Percentiles rank a stretch among this genome's conserved stretches.
phyloP scores from a whole-genome alignment of 2,329 filamentous ascomycete species.

The Lasiodiplodia hormozganensis region DNA sequence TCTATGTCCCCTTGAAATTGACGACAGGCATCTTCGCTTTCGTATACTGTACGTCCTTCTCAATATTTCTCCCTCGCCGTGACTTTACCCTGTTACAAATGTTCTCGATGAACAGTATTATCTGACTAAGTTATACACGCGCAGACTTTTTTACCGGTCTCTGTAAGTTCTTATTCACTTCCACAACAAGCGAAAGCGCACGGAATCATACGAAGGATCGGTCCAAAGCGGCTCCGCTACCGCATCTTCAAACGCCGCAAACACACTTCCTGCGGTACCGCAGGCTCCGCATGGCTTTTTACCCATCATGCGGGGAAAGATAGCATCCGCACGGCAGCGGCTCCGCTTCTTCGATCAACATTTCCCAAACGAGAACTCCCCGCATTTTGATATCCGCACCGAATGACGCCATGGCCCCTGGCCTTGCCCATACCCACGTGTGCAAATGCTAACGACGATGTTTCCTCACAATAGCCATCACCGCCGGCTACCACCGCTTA shows the following conservation, averaged over 20 bases:
- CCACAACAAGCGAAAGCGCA: background rate
- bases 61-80: background rate
- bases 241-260: background rate
- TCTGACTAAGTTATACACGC: background rate
- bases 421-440: background rate
- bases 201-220: background rate
- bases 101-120: background rate
- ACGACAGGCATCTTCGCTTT: conserved; percentile 78
- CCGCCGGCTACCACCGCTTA: conserved; percentile 74
- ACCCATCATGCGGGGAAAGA: background rate
- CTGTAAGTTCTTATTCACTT: conserved; percentile 40
- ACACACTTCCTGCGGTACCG: background rate
- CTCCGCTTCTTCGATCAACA: background rate
- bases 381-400: background rate
- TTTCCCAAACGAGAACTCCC: background rate
- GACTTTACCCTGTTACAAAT: too few relatives aligned
- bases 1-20: conserved; percentile 77
- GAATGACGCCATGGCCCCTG: background rate
- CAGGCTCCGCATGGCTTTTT: background rate
- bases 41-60: conserved; percentile 61
- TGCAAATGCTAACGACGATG: conserved; percentile 6
- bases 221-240: background rate
- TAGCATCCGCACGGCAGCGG: background rate
- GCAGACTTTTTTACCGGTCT: conserved; percentile 76
- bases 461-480: conserved; percentile 34